Evolutionary conservation across 2,329 filamentous ascomycete species (phyloP).

Genomic region (Botrytis aclada): DNA sequence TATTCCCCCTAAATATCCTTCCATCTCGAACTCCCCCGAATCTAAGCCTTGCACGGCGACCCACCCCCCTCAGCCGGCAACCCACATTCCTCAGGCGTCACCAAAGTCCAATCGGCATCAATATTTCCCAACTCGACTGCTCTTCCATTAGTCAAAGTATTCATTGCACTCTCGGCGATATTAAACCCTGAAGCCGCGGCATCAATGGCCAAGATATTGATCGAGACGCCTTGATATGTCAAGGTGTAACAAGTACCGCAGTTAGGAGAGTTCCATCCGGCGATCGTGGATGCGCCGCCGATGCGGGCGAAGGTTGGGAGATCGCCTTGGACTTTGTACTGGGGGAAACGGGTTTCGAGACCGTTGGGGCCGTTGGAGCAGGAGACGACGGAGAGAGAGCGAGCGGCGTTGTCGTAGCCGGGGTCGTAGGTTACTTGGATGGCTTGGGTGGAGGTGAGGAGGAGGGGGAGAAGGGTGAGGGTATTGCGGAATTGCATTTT

Average conservation of each 20-base stretch:
- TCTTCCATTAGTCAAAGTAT: conserved; percentile 52
- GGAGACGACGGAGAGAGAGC: conserved; percentile 55
- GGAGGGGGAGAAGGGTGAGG: conserved; percentile 41
- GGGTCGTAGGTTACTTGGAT: conserved; percentile 66
- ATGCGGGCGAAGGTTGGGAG: conserved; percentile 53
- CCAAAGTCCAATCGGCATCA: conserved; percentile 48
- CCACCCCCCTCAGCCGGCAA: conserved; percentile 22
- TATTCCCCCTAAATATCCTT: neutral
- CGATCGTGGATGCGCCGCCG: conserved; percentile 51
- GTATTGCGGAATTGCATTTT: conserved; percentile 46
- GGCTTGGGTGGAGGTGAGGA: conserved; percentile 36
- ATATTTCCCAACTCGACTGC: conserved; percentile 51
- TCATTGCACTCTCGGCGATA: conserved; percentile 54
- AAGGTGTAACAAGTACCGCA: conserved; percentile 61
- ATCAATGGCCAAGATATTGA: conserved; percentile 57
- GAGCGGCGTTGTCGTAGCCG: conserved; percentile 62
- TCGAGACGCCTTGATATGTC: conserved; percentile 48
- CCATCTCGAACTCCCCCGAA: neutral
- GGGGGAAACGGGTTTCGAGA: conserved; percentile 50
- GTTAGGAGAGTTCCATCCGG: conserved; percentile 50
- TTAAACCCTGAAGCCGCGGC: conserved; percentile 52
- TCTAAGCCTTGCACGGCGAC: neutral
- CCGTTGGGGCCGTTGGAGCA: conserved; percentile 69
- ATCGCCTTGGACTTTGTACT: conserved; percentile 50
- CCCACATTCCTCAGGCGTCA: conserved; percentile 45